A percentile compares a stretch with the other conserved stretches of the same genome.
Conservation (phyloP, 495 filamentous ascomycete species). For the Cryomyces antarcticus region DNA sequence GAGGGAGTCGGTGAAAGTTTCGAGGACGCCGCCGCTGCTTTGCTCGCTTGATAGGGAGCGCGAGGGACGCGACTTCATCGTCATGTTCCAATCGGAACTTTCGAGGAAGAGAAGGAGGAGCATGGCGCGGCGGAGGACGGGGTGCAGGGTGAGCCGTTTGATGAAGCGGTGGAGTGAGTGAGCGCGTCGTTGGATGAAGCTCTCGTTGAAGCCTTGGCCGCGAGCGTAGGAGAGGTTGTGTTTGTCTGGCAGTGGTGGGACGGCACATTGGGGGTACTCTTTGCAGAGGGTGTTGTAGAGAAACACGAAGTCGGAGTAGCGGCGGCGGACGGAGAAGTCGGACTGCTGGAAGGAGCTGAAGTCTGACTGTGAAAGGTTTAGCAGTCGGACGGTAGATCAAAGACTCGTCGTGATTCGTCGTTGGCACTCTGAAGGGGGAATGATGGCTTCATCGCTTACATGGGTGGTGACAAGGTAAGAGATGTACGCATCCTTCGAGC, state of each 20-base stretch:
- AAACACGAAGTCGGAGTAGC: slow-evolving; percentile 95
- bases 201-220: slow-evolving; percentile 80
- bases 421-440: not conserved
- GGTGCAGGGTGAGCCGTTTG: slow-evolving; percentile 69
- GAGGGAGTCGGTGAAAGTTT: slow-evolving; percentile 87
- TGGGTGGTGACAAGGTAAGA: slow-evolving; percentile 85
- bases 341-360: slow-evolving; percentile 78
- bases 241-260: slow-evolving; percentile 91
- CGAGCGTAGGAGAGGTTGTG: slow-evolving; percentile 97
- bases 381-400: not conserved
- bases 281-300: slow-evolving; percentile 73
- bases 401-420: not conserved
- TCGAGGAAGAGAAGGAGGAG: slow-evolving; percentile 82
- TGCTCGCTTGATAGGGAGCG: slow-evolving; percentile 34
- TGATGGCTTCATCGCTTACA: slow-evolving; percentile 28
- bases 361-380: slow-evolving; percentile 42
- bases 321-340: slow-evolving; percentile 54
- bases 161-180: slow-evolving; percentile 87
- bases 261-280: slow-evolving; percentile 78
- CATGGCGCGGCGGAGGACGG: slow-evolving; percentile 62
- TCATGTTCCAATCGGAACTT: slow-evolving; percentile 83
- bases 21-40: slow-evolving; percentile 50
- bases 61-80: slow-evolving; percentile 58
- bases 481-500: slow-evolving; percentile 93
- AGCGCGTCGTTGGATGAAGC: slow-evolving; percentile 79